Percentiles rank a stretch among this genome's conserved stretches.
phyloP scores from a whole-genome alignment of 1,284 basidiomycete species.

The Xerocomus tenax region DNA sequence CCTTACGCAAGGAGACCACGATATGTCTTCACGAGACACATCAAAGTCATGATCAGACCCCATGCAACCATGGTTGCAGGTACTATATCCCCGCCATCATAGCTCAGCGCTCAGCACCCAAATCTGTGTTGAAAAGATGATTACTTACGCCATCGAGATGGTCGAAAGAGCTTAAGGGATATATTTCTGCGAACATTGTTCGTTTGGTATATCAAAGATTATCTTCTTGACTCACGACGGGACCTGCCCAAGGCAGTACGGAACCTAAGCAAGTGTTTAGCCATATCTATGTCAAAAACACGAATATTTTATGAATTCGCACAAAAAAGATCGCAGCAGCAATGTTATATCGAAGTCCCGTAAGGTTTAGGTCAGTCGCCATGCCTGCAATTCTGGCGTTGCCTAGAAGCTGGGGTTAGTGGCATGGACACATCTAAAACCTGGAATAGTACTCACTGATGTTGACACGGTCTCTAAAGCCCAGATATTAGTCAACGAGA shows the following conservation, averaged over 20 bases:
- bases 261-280: constrained; percentile 26
- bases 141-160: constrained; percentile 37
- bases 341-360: constrained; percentile 36
- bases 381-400: constrained; percentile 31
- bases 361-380: constrained; percentile 32
- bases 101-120: not conserved
- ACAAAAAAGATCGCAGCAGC: constrained; percentile 41
- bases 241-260: constrained; percentile 38
- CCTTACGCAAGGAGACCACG: constrained; percentile 21
- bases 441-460: constrained; percentile 15
- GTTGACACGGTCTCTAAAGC: constrained; percentile 27
- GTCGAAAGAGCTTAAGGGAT: constrained; percentile 34
- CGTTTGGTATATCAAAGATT: not conserved
- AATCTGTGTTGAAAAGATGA: not conserved
- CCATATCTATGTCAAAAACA: not conserved
- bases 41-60: constrained; percentile 36
- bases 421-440: not conserved
- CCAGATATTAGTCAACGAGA: not conserved
- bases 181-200: constrained; percentile 31
- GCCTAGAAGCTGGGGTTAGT: constrained; percentile 9
- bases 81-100: constrained; percentile 22
- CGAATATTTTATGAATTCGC: constrained; percentile 7
- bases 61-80: constrained; percentile 41
- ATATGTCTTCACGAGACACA: constrained; percentile 27
- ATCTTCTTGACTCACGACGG: constrained; percentile 33